phyloP scores from a whole-genome alignment of 2,329 filamentous ascomycete species.

The Diaporthe helianthi region DNA sequence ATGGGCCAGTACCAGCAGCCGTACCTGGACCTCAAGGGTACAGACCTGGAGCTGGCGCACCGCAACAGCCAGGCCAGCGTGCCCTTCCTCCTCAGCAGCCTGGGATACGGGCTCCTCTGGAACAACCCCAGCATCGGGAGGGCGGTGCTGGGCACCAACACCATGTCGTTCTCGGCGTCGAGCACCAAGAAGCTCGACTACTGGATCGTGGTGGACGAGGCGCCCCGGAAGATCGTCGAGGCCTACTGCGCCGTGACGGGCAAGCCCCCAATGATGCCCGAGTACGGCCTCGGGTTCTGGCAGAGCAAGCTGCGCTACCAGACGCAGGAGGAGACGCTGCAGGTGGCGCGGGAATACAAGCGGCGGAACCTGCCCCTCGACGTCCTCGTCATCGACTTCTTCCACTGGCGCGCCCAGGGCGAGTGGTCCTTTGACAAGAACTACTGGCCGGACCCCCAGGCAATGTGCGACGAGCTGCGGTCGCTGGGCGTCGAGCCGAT shows the following conservation, averaged over 20 bases:
- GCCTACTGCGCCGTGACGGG: constrained; percentile 64
- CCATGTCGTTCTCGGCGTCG: constrained; percentile 66
- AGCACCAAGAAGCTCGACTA: constrained; percentile 67
- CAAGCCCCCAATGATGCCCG: constrained; percentile 70
- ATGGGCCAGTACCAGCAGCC: constrained; percentile 76
- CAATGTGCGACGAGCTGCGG: constrained; percentile 68
- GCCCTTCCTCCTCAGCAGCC: constrained; percentile 66
- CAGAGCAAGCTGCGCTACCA: constrained; percentile 72
- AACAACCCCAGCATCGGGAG: constrained; percentile 69
- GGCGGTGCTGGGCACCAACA: constrained; percentile 66
- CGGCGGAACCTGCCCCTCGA: constrained; percentile 63
- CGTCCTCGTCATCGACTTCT: constrained; percentile 72
- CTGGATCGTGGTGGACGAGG: constrained; percentile 67
- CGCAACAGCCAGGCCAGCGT: constrained; percentile 72
- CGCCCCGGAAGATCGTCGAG: constrained; percentile 61
- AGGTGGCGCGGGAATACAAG: constrained; percentile 66
- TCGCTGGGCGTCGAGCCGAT: constrained; percentile 68
- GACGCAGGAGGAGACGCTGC: constrained; percentile 68
- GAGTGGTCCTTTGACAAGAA: constrained; percentile 71
- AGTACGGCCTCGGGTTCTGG: constrained; percentile 73
- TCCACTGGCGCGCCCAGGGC: constrained; percentile 71
- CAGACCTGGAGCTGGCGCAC: constrained; percentile 69
- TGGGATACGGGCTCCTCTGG: constrained; percentile 70
- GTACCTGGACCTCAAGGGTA: constrained; percentile 67
- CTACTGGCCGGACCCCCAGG: constrained; percentile 70